phyloP scores from a whole-genome alignment of 805 yeast genomes.

The Candida khao-thaluensis region DNA sequence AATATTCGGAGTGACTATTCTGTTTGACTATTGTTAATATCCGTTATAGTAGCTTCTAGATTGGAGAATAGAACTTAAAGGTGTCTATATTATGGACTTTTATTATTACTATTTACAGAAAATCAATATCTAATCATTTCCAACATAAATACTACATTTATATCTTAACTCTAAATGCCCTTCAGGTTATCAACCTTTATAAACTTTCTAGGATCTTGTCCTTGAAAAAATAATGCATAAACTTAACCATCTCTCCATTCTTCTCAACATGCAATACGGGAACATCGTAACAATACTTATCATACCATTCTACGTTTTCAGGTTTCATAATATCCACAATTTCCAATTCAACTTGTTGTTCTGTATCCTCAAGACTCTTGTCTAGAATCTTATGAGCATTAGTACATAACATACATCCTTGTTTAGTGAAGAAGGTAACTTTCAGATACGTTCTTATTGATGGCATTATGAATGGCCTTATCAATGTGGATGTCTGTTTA shows the following conservation, averaged over 20 bases:
- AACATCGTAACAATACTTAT: slow-evolving; percentile 71
- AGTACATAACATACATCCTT: slow-evolving; percentile 66
- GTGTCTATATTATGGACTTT: too few species aligned
- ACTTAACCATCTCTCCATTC: slow-evolving; percentile 47
- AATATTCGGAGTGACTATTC: too few species aligned
- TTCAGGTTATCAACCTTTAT: too few species aligned
- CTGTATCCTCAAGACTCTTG: slow-evolving; percentile 36
- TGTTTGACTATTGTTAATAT: too few species aligned
- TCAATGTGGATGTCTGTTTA: too few species aligned
- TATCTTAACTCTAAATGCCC: too few species aligned
- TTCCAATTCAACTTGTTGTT: slow-evolving; percentile 25
- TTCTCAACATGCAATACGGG: slow-evolving; percentile 74
- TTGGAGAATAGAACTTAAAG: too few species aligned
- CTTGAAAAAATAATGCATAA: slow-evolving; percentile 65
- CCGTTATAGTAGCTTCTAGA: too few species aligned
- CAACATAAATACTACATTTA: too few species aligned
- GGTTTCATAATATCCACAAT: slow-evolving; percentile 60
- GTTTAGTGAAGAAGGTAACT: slow-evolving; percentile 65
- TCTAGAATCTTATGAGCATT: slow-evolving; percentile 56
- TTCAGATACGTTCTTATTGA: background rate
- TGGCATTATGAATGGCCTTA: background rate
- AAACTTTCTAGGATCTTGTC: slow-evolving; percentile 56
- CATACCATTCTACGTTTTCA: slow-evolving; percentile 64
- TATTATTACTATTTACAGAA: too few species aligned
- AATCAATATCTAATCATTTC: too few species aligned